Conservation (phyloP, 225 moss, liverwort and hornwort genomes). For the Physcomitrellopsis africana region DNA sequence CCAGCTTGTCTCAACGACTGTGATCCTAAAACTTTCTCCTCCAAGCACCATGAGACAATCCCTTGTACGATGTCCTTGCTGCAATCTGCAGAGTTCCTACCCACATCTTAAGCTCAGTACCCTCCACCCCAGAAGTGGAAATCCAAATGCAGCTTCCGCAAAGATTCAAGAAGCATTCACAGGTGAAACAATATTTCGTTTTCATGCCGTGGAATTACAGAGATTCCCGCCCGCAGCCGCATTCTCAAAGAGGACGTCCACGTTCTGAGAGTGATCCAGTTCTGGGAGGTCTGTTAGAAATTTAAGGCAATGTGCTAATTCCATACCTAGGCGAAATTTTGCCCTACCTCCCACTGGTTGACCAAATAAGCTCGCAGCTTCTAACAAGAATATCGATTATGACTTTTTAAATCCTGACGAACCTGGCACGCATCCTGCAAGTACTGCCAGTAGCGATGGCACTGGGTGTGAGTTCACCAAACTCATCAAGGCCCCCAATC, state of each 20-base stretch:
- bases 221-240: too few species aligned
- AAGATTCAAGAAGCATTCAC: too few species aligned
- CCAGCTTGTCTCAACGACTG: conserved; percentile 23
- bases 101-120: conserved; percentile 37
- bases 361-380: too few species aligned
- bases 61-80: conserved; percentile 16
- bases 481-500: conserved; percentile 3
- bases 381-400: neutral
- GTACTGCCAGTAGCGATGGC: conserved; percentile 11
- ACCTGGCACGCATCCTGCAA: conserved; percentile 18
- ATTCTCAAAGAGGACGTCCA: too few species aligned
- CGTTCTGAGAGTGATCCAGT: too few species aligned
- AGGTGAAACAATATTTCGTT: too few species aligned
- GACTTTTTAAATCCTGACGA: too few species aligned
- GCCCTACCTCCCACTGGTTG: neutral
- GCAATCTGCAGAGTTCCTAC: conserved; percentile 22
- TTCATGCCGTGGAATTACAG: too few species aligned
- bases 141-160: too few species aligned
- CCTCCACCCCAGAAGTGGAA: conserved; percentile 2
- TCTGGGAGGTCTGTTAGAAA: too few species aligned
- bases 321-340: neutral
- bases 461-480: conserved; percentile 24
- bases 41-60: neutral
- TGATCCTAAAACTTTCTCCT: neutral
- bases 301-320: too few species aligned